These are phyloP conservation scores for Globisporangium barbulae DNA, from an alignment of 352 stramenopile species.

Conservation along the genomic window DNA sequence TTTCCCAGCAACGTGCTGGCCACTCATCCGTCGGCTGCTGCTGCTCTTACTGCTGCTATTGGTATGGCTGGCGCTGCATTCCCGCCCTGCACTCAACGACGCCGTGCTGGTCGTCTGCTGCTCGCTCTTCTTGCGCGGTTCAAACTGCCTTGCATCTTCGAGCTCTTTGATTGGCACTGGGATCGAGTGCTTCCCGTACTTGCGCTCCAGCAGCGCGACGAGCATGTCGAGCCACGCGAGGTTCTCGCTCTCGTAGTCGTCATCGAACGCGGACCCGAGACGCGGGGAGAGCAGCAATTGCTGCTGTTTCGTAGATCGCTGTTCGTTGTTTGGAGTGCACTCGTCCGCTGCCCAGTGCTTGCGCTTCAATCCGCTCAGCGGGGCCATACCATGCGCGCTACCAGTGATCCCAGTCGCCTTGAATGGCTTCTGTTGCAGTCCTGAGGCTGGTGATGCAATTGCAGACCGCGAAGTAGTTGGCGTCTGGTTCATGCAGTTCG, in stretches of 20 bases:
- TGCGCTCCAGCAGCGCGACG: slow-evolving; percentile 61
- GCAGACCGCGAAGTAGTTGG: neutral
- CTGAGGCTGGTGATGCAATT: too few relatives aligned
- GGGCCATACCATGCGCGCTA: neutral
- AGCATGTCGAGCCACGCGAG: slow-evolving; percentile 86
- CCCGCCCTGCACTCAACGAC: neutral
- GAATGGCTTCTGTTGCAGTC: neutral
- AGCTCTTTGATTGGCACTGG: slow-evolving; percentile 43
- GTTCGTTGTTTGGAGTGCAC: neutral
- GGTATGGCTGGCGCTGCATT: neutral
- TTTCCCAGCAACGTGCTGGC: slow-evolving; percentile 8
- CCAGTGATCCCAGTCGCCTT: neutral
- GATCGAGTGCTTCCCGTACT: slow-evolving; percentile 36
- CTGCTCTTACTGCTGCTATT: neutral
- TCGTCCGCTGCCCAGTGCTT: slow-evolving; percentile 7
- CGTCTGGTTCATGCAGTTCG: slow-evolving; percentile 1
- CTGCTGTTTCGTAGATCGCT: neutral
- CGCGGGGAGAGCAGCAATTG: neutral
- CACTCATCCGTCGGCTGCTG: slow-evolving; percentile 1
- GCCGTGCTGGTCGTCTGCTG: slow-evolving; percentile 1
- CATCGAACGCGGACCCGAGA: slow-evolving; percentile 1
- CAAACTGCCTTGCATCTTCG: slow-evolving; percentile 36
- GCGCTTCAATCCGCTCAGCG: slow-evolving; percentile 17
- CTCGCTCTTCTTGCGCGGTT: slow-evolving; percentile 22
- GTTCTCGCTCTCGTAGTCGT: slow-evolving; percentile 45